Evolutionary conservation across 1,284 basidiomycete genomes (phyloP).

Genomic region (Puccinia polysora): DNA sequence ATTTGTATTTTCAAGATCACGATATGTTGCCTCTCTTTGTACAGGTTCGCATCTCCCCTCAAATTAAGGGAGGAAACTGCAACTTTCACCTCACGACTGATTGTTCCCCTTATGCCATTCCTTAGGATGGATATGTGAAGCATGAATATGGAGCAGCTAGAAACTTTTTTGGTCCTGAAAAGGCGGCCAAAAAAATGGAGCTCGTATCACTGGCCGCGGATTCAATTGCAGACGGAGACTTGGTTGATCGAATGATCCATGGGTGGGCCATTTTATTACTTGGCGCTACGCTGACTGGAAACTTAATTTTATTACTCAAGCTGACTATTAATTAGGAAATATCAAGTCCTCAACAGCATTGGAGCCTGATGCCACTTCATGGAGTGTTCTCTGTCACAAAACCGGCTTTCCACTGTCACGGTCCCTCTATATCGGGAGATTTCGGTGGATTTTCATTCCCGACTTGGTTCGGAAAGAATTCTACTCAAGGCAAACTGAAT

Average conservation of each 20-base stretch:
- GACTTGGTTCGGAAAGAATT: constrained; percentile 93
- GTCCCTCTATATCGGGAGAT: constrained; percentile 60
- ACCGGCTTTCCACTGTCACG: constrained; percentile 76
- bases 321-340: not conserved
- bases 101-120: not conserved
- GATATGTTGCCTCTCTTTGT: constrained; percentile 90
- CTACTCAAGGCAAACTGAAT: constrained; percentile 75
- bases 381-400: constrained; percentile 81
- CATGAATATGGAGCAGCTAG: constrained; percentile 65
- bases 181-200: constrained; percentile 65
- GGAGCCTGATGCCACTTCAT: constrained; percentile 89
- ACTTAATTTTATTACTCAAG: not conserved
- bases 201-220: constrained; percentile 76
- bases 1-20: constrained; percentile 93
- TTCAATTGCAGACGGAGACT: constrained; percentile 87
- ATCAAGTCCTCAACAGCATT: constrained; percentile 81
- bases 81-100: constrained; percentile 6
- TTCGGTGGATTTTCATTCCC: constrained; percentile 61
- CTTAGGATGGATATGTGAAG: constrained; percentile 84
- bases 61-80: constrained; percentile 20
- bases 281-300: not conserved
- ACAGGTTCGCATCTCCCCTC: constrained; percentile 59
- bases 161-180: constrained; percentile 60
- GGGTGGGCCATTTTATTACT: constrained; percentile 59
- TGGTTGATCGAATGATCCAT: constrained; percentile 91